These are phyloP conservation scores for Saccharomycopsis fodiens DNA, from an alignment of 805 yeast genomes.

Conservation along the genomic window DNA sequence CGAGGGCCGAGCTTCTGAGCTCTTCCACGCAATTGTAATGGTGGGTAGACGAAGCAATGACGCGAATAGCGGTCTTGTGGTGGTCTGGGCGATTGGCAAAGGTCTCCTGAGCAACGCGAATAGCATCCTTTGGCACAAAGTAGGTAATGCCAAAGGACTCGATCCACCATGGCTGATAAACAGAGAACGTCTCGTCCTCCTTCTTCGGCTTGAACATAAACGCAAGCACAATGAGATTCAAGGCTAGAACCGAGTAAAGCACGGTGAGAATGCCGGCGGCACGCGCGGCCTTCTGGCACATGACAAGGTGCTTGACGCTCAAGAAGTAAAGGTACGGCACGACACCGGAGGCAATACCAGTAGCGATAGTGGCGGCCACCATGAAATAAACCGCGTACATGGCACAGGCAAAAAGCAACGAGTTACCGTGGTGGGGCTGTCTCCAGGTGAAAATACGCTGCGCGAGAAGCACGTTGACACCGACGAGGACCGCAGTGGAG, in stretches of 20 bases:
- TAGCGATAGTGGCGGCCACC: constrained; percentile 51
- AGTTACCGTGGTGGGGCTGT: constrained; percentile 63
- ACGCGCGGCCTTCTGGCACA: constrained; percentile 48
- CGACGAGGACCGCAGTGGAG: constrained; percentile 50
- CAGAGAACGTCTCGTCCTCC: constrained; percentile 42
- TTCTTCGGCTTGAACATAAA: constrained; percentile 46
- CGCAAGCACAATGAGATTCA: constrained; percentile 41
- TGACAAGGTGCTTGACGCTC: constrained; percentile 36
- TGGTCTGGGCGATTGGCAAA: constrained; percentile 40
- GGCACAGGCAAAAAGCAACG: constrained; percentile 39
- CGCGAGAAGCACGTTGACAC: constrained; percentile 56
- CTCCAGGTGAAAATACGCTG: constrained; percentile 72
- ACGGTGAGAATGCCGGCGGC: constrained; percentile 42
- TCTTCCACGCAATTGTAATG: constrained; percentile 28
- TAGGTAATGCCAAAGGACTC: constrained; percentile 52
- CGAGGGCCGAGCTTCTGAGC: constrained; percentile 27
- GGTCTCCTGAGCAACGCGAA: constrained; percentile 38
- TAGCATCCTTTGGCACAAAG: constrained; percentile 49
- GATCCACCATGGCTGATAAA: constrained; percentile 76
- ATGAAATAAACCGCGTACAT: constrained; percentile 45
- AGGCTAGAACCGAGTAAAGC: constrained; percentile 47
- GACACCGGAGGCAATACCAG: constrained; percentile 60
- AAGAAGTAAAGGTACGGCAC: constrained; percentile 54
- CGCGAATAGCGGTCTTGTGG: constrained; percentile 38
- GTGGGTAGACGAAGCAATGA: constrained; percentile 50